Evolutionary conservation across 106 monocot genomes (phyloP).

Genomic region (Acanthochlamys bracteata): DNA sequence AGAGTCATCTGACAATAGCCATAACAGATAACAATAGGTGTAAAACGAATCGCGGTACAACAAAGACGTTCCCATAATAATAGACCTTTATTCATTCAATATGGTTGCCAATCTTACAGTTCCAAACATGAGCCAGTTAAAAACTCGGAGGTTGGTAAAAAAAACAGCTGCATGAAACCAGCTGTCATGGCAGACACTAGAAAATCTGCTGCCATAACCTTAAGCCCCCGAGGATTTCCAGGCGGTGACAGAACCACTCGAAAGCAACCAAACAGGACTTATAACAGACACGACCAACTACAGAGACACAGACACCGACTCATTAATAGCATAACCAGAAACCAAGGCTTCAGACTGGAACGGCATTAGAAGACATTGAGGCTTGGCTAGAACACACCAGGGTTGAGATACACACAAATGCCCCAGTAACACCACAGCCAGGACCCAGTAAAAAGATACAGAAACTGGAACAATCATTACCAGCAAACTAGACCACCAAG

Average conservation of each 20-base stretch:
- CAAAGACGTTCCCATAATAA: too few species aligned
- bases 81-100: not conserved
- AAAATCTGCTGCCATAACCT: slow-evolving; percentile 13
- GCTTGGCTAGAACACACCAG: slow-evolving; percentile 14
- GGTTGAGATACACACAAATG: not conserved
- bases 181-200: slow-evolving; percentile 10
- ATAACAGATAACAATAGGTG: too few species aligned
- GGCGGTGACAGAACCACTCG: slow-evolving; percentile 7
- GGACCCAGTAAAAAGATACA: slow-evolving; percentile 14
- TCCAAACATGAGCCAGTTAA: slow-evolving; percentile 14
- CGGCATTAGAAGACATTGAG: not conserved
- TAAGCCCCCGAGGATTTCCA: slow-evolving; percentile 2
- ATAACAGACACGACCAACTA: not conserved
- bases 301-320: not conserved
- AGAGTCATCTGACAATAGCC: too few species aligned
- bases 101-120: slow-evolving; percentile 11
- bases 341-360: not conserved
- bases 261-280: slow-evolving; percentile 11
- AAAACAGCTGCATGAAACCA: not conserved
- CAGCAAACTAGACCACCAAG: slow-evolving; percentile 4
- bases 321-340: not conserved
- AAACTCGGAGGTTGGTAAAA: slow-evolving; percentile 5
- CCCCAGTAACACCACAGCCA: slow-evolving; percentile 16
- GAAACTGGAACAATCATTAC: not conserved
- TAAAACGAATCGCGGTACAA: too few species aligned